Percentiles rank a stretch among this genome's conserved stretches.
phyloP scores from a whole-genome alignment of 2,329 filamentous ascomycete species.

The Plenodomus lindquistii region DNA sequence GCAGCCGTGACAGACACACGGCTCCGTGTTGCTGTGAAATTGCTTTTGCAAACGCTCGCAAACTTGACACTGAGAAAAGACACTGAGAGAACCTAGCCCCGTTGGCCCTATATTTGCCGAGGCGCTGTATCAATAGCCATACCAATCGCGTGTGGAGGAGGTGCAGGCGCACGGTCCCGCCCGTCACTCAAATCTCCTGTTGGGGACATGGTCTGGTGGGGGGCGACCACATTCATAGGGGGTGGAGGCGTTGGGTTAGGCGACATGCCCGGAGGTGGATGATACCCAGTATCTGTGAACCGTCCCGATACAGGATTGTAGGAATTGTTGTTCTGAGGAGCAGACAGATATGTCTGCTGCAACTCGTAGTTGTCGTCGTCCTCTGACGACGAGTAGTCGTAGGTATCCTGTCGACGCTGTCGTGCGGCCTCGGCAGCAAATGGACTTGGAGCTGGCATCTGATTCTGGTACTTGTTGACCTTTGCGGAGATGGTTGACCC shows the following conservation, averaged over 20 bases:
- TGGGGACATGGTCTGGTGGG: slow-evolving; percentile 17
- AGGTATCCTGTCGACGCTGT: slow-evolving; percentile 38
- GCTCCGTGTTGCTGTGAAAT: neutral
- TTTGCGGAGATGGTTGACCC: slow-evolving; percentile 36
- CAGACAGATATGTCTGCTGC: slow-evolving; percentile 32
- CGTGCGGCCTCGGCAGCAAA: slow-evolving; percentile 29
- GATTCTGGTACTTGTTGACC: slow-evolving; percentile 35
- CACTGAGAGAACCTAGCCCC: neutral
- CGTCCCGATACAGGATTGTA: slow-evolving; percentile 41
- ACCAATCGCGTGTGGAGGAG: slow-evolving; percentile 35
- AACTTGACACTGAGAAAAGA: neutral
- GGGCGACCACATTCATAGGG: slow-evolving; percentile 15
- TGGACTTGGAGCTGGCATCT: slow-evolving; percentile 40
- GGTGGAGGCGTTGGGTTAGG: slow-evolving; percentile 40
- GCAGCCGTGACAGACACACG: neutral
- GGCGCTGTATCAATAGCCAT: slow-evolving; percentile 35
- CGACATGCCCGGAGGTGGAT: slow-evolving; percentile 33
- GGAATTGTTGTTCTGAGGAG: slow-evolving; percentile 19
- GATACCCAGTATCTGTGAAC: slow-evolving; percentile 43
- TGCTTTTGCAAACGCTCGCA: neutral
- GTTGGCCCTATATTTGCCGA: slow-evolving; percentile 26
- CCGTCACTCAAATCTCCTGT: slow-evolving; percentile 38
- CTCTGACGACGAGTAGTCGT: slow-evolving; percentile 46
- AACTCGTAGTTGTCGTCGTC: slow-evolving; percentile 45
- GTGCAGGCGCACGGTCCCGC: slow-evolving; percentile 25